Conservation (phyloP, 306 rosid species). For the Nissolia schottii region DNA sequence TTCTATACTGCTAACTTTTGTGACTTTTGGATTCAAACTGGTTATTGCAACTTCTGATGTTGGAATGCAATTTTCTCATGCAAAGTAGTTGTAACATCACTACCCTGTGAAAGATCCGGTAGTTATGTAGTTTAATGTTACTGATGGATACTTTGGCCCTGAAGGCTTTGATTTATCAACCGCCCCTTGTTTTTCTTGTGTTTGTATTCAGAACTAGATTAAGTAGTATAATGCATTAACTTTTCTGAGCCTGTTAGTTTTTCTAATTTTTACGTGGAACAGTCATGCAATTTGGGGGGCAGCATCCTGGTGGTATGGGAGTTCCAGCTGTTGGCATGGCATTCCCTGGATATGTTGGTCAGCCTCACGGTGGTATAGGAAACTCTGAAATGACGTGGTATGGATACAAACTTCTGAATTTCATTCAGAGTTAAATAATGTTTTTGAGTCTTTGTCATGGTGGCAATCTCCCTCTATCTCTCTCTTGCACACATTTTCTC, state of each 20-base stretch:
- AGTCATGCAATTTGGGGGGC: conserved; percentile 98
- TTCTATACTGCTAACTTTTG: background rate
- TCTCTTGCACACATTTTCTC: background rate
- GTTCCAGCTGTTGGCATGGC: conserved; percentile 99
- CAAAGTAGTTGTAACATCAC: background rate
- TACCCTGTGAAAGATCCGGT: background rate
- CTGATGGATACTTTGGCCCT: background rate
- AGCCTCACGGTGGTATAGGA: conserved; percentile 83
- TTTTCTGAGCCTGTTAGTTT: background rate
- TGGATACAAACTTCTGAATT: background rate
- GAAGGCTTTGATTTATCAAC: no score
- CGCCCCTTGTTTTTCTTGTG: conserved; percentile 3
- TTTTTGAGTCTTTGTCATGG: no score
- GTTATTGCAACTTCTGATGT: background rate
- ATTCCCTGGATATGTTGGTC: conserved; percentile 93
- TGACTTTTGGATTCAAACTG: background rate
- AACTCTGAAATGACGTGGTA: conserved; percentile 98
- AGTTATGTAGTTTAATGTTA: background rate
- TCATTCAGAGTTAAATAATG: background rate
- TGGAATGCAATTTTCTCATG: background rate
- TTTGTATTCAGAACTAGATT: background rate
- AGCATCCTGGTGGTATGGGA: conserved; percentile 96
- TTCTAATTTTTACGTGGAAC: conserved; percentile 6
- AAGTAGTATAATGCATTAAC: background rate
- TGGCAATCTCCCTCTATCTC: background rate